A percentile compares a stretch with the other conserved stretches of the same genome.
These are phyloP conservation scores for Purshia tridentata DNA, from an alignment of 306 rosid species.

Conservation along the genomic window DNA sequence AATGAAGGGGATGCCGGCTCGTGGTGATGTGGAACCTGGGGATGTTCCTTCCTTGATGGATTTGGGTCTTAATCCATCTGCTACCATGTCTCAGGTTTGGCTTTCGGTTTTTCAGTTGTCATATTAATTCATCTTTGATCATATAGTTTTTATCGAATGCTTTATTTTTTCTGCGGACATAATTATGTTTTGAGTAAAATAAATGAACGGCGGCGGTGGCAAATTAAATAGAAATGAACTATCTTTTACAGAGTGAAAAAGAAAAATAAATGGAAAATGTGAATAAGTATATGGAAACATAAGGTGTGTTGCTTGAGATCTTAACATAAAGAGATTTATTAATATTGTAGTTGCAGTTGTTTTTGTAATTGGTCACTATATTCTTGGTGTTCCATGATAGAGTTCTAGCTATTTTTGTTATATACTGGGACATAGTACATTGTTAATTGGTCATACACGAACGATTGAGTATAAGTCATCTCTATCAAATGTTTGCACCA, in stretches of 20 bases:
- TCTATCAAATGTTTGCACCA: background rate
- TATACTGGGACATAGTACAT: background rate
- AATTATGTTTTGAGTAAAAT: background rate
- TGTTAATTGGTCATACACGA: background rate
- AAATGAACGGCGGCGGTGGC: background rate
- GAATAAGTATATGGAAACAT: background rate
- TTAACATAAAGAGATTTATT: background rate
- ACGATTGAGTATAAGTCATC: background rate
- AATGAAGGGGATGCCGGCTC: constrained; percentile 78
- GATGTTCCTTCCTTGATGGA: constrained; percentile 80
- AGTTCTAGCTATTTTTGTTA: background rate
- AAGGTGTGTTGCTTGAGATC: background rate
- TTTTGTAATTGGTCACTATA: background rate
- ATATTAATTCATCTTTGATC: background rate
- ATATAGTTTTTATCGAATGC: background rate
- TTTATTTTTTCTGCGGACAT: background rate
- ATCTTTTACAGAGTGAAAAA: background rate
- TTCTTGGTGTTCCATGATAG: background rate
- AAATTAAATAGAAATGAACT: background rate
- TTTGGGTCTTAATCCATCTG: constrained; percentile 78
- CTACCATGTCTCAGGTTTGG: constrained; percentile 66
- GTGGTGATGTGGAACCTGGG: constrained; percentile 85
- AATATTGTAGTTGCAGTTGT: background rate
- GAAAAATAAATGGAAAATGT: background rate
- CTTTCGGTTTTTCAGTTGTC: background rate